Evolutionary conservation across 2,329 filamentous ascomycete species (phyloP).

Genomic region (Trichoderma sp.): DNA sequence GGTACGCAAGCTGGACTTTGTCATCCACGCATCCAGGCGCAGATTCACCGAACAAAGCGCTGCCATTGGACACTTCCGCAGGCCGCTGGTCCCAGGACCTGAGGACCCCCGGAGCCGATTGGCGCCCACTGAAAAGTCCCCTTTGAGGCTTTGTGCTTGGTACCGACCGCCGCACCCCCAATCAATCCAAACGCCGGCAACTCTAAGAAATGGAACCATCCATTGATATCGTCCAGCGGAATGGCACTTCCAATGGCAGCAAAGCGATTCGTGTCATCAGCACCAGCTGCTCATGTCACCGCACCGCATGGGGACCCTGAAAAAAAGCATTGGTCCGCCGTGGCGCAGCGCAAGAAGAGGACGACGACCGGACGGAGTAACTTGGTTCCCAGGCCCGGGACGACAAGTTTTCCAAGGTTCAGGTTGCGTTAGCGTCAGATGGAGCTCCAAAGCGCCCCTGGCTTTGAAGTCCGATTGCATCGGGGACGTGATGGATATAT

Average conservation of each 20-base stretch:
- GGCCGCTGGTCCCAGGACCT: background rate
- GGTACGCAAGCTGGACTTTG: background rate
- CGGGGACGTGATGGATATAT: background rate
- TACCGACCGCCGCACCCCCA: background rate
- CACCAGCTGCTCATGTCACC: background rate
- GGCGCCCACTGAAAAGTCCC: background rate
- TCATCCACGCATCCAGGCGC: background rate
- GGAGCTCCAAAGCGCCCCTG: conserved; percentile 10
- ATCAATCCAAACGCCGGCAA: background rate
- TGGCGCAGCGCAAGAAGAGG: conserved; percentile 1
- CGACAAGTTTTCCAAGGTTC: background rate
- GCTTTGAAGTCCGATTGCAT: background rate
- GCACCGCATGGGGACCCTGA: background rate
- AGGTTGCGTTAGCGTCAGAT: conserved; percentile 10
- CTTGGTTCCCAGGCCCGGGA: conserved; percentile 1
- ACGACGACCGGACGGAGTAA: conserved; percentile 8
- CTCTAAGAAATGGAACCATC: background rate
- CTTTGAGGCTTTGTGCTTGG: background rate
- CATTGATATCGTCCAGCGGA: background rate
- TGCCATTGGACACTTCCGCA: background rate
- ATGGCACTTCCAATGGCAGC: background rate
- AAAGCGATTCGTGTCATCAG: background rate
- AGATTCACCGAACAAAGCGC: background rate
- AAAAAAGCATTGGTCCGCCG: background rate
- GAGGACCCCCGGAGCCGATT: background rate